Evolutionary conservation across 306 rosid genomes (phyloP).

Genomic region (Prunus campanulata): DNA sequence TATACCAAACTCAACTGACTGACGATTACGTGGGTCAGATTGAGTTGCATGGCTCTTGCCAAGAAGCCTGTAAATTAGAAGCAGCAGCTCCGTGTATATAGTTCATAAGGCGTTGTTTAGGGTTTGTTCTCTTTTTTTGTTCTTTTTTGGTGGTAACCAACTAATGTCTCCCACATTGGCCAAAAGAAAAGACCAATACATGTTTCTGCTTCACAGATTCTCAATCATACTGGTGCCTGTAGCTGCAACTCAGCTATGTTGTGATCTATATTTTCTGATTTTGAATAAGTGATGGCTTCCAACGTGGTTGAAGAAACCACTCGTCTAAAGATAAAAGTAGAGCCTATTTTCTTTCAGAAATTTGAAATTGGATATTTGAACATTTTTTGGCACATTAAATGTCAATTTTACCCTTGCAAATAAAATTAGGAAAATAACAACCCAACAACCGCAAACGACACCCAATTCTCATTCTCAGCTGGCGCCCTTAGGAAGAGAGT

Average conservation of each 20-base stretch:
- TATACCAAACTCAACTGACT: neutral
- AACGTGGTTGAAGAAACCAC: neutral
- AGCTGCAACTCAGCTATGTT: neutral
- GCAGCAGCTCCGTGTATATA: constrained; percentile 26
- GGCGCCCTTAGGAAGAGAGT: no score
- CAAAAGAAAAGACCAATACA: neutral
- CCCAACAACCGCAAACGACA: no score
- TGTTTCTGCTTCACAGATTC: neutral
- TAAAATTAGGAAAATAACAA: no score
- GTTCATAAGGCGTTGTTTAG: constrained; percentile 16
- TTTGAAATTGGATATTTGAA: no score
- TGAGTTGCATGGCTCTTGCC: neutral
- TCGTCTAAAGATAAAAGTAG: neutral
- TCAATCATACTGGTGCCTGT: neutral
- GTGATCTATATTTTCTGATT: neutral
- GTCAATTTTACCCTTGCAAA: no score
- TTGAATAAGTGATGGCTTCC: neutral
- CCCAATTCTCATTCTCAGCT: no score
- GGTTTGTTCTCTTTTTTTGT: neutral
- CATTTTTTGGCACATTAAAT: no score
- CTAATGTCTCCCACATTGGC: neutral
- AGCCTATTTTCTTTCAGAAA: neutral
- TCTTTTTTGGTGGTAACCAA: no score
- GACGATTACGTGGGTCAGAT: neutral
- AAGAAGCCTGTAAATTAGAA: constrained; percentile 9